Evolutionary conservation across 148 eudicot genomes (phyloP).

Genomic region (Agrostemma githago): DNA sequence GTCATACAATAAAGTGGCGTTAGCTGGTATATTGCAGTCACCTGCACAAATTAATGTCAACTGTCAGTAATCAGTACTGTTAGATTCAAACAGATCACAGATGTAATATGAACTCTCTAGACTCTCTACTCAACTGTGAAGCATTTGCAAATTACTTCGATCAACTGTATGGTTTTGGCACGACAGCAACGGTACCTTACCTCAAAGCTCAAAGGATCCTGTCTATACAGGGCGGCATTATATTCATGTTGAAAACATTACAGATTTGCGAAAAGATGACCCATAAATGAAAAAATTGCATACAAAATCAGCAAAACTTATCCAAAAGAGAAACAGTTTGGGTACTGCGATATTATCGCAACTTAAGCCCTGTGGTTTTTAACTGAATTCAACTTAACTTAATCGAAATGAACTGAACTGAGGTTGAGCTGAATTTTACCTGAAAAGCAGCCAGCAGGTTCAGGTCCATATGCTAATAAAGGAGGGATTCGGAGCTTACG

Average conservation of each 20-base stretch:
- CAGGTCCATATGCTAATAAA: constrained; percentile 81
- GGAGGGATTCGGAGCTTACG: constrained; percentile 89
- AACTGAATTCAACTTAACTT: no score
- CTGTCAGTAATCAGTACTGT: constrained; percentile 2
- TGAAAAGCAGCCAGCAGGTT: constrained; percentile 95
- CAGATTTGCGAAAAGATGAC: neutral
- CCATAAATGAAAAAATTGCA: neutral
- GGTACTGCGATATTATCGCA: no score
- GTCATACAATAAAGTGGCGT: constrained; percentile 76
- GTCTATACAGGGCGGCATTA: no score
- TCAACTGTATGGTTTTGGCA: no score
- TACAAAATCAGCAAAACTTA: neutral
- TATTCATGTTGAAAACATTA: no score
- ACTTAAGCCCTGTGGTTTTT: no score
- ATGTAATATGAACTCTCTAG: neutral
- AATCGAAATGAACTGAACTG: no score
- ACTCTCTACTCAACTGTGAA: neutral
- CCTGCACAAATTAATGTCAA: constrained; percentile 32
- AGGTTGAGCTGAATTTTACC: constrained; percentile 31
- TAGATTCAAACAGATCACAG: no score
- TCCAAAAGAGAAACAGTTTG: no score
- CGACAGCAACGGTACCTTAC: no score
- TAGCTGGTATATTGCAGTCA: constrained; percentile 89
- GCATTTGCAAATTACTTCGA: no score
- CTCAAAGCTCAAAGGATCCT: no score